These are phyloP conservation scores for Blastobotrys indianensis DNA, from an alignment of 1,139 yeast genomes.

Conservation along the genomic window DNA sequence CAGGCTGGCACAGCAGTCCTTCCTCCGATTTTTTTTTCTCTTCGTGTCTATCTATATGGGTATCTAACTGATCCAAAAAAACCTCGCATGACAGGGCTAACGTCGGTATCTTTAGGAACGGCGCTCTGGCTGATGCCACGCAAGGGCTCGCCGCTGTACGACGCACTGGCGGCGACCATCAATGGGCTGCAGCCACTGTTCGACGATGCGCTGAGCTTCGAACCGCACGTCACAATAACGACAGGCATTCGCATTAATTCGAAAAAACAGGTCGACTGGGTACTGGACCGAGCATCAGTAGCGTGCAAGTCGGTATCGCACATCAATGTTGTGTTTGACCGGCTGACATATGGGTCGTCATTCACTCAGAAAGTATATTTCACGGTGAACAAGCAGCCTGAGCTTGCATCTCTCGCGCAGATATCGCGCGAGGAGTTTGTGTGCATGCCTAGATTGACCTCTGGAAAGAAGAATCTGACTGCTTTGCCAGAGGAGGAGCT, in stretches of 20 bases:
- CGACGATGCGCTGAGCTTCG: constrained; percentile 61
- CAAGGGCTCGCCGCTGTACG: constrained; percentile 48
- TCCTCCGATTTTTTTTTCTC: no score
- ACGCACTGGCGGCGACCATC: constrained; percentile 55
- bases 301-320: constrained; percentile 43
- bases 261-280: constrained; percentile 45
- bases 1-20: no score
- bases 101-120: constrained; percentile 28
- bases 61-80: no score
- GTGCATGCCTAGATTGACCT: constrained; percentile 30
- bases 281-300: constrained; percentile 60
- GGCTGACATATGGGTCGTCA: constrained; percentile 35
- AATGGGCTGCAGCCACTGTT: constrained; percentile 62
- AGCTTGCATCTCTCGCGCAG: constrained; percentile 58
- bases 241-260: constrained; percentile 49
- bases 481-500: constrained; percentile 28
- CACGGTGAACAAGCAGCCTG: constrained; percentile 49
- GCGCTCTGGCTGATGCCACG: constrained; percentile 78
- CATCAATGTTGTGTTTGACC: constrained; percentile 29
- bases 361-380: constrained; percentile 62
- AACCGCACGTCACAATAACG: constrained; percentile 75
- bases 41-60: no score
- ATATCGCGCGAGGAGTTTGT: constrained; percentile 68
- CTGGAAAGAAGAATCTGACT: constrained; percentile 24
- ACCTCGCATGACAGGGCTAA: no score